phyloP scores from a whole-genome alignment of 2,329 filamentous ascomycete genomes.

The Bipolaris oryzae region DNA sequence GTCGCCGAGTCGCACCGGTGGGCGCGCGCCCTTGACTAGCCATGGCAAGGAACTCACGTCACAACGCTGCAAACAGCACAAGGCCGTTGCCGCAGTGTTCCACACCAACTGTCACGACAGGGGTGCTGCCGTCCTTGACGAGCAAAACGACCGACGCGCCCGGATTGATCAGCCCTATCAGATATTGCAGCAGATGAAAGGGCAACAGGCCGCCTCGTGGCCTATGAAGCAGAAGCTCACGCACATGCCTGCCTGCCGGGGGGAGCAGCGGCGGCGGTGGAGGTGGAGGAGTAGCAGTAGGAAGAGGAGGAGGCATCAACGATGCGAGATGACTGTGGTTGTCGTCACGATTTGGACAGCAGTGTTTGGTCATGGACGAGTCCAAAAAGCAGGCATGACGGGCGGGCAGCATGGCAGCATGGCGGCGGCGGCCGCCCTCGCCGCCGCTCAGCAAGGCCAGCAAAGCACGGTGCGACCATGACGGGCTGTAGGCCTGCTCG shows the following conservation, averaged over 20 bases:
- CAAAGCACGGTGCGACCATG: constrained; percentile 7
- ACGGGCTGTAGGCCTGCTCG: constrained; percentile 19
- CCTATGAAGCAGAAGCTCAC: constrained; percentile 15
- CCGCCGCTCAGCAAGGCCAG: constrained; percentile 1
- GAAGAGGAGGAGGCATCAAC: constrained; percentile 9
- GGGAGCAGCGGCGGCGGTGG: too few species aligned
- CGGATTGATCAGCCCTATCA: constrained; percentile 43
- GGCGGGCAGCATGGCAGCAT: not conserved
- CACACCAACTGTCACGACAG: constrained; percentile 33
- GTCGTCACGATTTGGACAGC: constrained; percentile 7
- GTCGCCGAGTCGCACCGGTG: constrained; percentile 37
- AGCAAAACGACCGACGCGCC: constrained; percentile 36
- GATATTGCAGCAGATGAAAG: constrained; percentile 29
- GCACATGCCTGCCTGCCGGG: not conserved
- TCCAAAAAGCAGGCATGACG: not conserved
- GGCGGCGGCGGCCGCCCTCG: not conserved
- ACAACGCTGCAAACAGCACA: constrained; percentile 21
- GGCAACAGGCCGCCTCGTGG: constrained; percentile 15
- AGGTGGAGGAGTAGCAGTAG: too few species aligned
- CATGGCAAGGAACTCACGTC: constrained; percentile 28
- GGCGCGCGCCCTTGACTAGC: constrained; percentile 19
- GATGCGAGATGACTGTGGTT: constrained; percentile 27
- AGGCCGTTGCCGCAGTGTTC: constrained; percentile 16
- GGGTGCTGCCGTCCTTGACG: constrained; percentile 11
- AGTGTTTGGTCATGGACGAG: constrained; percentile 1